Evolutionary conservation across 306 rosid species (phyloP).

Genomic region (Gastrolobium bilobum): DNA sequence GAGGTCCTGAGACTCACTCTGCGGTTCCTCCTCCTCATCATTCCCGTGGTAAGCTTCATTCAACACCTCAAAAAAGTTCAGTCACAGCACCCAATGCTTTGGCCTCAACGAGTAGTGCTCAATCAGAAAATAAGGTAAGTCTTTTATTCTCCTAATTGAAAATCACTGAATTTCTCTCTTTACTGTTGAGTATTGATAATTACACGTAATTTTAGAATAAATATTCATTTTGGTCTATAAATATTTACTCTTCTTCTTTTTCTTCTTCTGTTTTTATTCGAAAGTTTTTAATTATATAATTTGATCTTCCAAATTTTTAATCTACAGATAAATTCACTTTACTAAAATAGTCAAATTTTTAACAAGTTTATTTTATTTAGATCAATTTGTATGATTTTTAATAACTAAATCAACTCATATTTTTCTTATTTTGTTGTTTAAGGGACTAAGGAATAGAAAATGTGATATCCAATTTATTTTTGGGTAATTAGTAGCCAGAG

Average conservation of each 20-base stretch:
- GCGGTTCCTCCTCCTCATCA: conserved; percentile 79
- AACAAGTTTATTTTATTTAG: no score
- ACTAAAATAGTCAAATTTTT: no score
- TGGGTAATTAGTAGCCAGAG: not conserved
- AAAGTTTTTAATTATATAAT: no score
- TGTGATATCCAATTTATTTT: not conserved
- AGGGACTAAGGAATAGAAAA: not conserved
- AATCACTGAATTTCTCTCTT: conserved; percentile 25
- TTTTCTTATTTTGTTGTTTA: not conserved
- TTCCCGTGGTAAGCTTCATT: conserved; percentile 51
- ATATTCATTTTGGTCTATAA: no score
- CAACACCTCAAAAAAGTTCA: conserved; percentile 48
- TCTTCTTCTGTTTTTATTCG: no score
- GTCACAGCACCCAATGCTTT: conserved; percentile 42
- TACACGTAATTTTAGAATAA: no score
- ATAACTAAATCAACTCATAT: no score
- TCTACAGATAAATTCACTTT: no score
- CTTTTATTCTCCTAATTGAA: not conserved
- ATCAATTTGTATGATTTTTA: no score
- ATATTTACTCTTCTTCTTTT: no score
- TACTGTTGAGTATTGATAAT: not conserved
- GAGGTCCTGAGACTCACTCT: conserved; percentile 96
- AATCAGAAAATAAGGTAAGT: conserved; percentile 58
- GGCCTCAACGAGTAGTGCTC: conserved; percentile 33
- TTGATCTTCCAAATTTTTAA: no score